Evolutionary conservation across 352 stramenopile genomes (phyloP).

Genomic region (Blastocystis sp.): DNA sequence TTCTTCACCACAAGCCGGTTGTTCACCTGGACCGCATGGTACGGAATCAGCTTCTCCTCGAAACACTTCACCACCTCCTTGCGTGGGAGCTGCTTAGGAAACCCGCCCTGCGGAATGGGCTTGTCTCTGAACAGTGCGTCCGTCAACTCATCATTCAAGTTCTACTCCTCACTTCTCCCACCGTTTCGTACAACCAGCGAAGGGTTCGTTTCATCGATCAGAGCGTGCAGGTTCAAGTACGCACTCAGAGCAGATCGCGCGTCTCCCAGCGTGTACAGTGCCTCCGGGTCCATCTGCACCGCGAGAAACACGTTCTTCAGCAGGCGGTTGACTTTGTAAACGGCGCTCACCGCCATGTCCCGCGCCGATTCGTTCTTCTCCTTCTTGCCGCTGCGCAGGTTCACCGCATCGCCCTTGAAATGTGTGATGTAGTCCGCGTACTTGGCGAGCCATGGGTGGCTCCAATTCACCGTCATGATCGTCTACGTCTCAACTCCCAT

Average conservation of each 20-base stretch:
- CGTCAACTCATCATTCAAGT: background rate
- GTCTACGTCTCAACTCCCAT: background rate
- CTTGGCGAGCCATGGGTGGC: background rate
- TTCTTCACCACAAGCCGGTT: constrained; percentile 46
- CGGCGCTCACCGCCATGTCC: background rate
- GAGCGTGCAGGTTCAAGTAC: background rate
- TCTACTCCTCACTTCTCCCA: background rate
- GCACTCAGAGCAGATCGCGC: background rate
- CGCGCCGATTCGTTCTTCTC: background rate
- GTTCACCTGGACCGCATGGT: constrained; percentile 38
- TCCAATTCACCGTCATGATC: constrained; percentile 28
- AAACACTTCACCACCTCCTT: constrained; percentile 24
- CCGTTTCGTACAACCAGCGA: background rate
- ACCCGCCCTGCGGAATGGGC: constrained; percentile 16
- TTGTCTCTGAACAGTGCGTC: constrained; percentile 55
- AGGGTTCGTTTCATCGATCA: background rate
- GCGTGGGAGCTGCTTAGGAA: constrained; percentile 4
- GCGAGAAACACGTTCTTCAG: background rate
- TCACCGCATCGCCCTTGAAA: constrained; percentile 18
- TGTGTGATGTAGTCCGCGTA: constrained; percentile 25
- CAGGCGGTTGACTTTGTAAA: constrained; percentile 5
- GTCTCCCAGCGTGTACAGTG: constrained; percentile 6
- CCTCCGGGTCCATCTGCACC: background rate
- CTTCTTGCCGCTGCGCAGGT: background rate
- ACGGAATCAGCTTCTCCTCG: constrained; percentile 46